Evolutionary conservation across 129 eudicot species (phyloP), one percentile per base, ranked within the genome.

Genomic region (Saposhnikovia divaricata): DNA sequence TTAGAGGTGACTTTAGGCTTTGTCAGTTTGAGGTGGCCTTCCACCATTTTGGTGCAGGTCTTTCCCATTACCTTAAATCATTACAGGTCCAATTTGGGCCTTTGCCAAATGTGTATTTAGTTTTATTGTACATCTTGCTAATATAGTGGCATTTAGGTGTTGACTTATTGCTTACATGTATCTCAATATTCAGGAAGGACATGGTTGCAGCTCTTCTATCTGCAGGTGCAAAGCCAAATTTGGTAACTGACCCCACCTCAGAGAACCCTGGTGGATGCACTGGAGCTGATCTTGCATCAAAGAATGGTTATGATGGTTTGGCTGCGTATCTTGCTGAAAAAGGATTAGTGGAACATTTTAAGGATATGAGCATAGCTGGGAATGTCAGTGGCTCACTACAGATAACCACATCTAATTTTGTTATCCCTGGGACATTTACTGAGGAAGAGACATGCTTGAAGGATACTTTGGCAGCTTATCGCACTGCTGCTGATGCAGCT

Each of bases 401-500:
- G 81, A 83, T 83, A 53, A 80, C 87, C 46, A 70, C 88, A 6
- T 81, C 79, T 61, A 93, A 92, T n/a, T 40, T 74, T 72, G 78
- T 57, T 42, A 77, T 78, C 77, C 77, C 84, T 14, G 84, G 77
- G 31, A 81, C 84, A 75, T 63, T 84, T 74, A 89, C 76, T 23
- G 95, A 96, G 82, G 99, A 96, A 45, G 99, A 96, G 66, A 79
- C 87, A 45, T 81, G 76, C 82, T 80, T 96, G 81, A 92, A 90
- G 85, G 99, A 96, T 61, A 88, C 94, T 65, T 85, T 96, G 80
- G 86, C 99, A 46, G 99, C 99, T 70, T 96, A 92, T 82, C 84
- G 99, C 66, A 85, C 95, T 4, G 98, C 99, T 39, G 99, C 99
- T 83, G 99, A 92, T 89, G 99, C 98, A 50, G 99, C 99, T 46